Percentiles rank a stretch among this genome's conserved stretches.
Conservation (phyloP, 2,329 filamentous ascomycete genomes). For the Macrophomina phaseolina region DNA sequence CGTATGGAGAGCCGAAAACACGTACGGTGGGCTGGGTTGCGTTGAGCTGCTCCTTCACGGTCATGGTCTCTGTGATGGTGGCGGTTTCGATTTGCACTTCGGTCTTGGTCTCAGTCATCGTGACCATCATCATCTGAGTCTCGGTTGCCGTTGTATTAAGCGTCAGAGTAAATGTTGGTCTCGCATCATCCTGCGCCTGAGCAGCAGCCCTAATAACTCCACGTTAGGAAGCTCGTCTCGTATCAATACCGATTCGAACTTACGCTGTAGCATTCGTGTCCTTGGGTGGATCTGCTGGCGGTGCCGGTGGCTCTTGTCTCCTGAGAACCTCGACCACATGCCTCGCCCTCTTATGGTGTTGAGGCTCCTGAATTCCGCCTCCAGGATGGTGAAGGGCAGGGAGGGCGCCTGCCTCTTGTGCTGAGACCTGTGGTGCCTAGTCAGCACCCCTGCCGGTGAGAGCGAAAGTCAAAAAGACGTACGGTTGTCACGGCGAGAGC, state of each 20-base stretch:
- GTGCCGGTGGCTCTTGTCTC: background rate
- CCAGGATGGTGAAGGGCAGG: conserved; percentile 14
- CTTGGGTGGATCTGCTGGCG: background rate
- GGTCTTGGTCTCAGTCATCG: conserved; percentile 19
- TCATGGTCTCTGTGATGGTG: conserved; percentile 21
- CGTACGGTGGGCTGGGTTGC: background rate
- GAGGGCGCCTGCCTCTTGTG: conserved; percentile 22
- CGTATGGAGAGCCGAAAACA: background rate
- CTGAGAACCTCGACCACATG: conserved; percentile 13
- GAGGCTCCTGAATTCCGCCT: background rate
- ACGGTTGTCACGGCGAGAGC: conserved; percentile 10
- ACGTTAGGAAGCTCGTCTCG: background rate
- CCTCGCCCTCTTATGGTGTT: conserved; percentile 8
- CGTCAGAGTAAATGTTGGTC: conserved; percentile 17
- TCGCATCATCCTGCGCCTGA: conserved; percentile 20
- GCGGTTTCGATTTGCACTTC: conserved; percentile 16
- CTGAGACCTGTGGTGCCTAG: background rate
- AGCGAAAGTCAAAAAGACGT: background rate
- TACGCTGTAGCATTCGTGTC: conserved; percentile 24
- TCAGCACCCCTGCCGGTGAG: background rate
- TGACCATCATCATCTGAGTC: conserved; percentile 23
- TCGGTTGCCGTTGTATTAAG: conserved; percentile 12
- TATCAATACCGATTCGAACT: background rate
- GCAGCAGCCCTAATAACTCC: conserved; percentile 6
- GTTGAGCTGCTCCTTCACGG: conserved; percentile 12